These are phyloP conservation scores for Phlebiopsis flavidoalba DNA, from an alignment of 768 basidiomycete genomes.

Conservation along the genomic window DNA sequence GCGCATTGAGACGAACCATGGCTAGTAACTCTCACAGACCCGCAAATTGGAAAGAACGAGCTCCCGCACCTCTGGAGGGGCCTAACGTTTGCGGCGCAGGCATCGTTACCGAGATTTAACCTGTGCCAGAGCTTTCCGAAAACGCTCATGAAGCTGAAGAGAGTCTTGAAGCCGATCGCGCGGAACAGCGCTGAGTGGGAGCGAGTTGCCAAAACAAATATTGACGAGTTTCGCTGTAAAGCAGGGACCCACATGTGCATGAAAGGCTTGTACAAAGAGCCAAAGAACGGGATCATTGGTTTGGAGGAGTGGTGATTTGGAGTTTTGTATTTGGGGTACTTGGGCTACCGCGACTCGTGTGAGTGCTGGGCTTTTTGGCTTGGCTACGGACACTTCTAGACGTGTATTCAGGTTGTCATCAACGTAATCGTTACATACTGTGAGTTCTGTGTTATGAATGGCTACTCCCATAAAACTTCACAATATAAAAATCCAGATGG, in stretches of 20 bases:
- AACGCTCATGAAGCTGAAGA: conserved; percentile 66
- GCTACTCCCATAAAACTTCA: not conserved
- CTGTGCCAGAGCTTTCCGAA: conserved; percentile 63
- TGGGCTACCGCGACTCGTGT: conserved; percentile 85
- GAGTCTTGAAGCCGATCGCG: conserved; percentile 70
- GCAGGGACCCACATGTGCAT: conserved; percentile 52
- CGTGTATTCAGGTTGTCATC: conserved; percentile 59
- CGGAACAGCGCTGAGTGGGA: conserved; percentile 54
- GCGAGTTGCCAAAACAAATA: conserved; percentile 49
- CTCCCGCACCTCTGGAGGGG: conserved; percentile 49
- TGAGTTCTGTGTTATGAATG: conserved; percentile 20
- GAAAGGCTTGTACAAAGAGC: conserved; percentile 51
- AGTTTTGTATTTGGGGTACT: conserved; percentile 75
- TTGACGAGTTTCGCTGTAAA: conserved; percentile 57
- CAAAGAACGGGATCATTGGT: conserved; percentile 65
- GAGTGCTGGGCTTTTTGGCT: conserved; percentile 21
- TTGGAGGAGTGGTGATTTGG: conserved; percentile 98
- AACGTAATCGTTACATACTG: conserved; percentile 99
- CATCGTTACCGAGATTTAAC: conserved; percentile 63
- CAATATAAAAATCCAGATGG: conserved; percentile 49
- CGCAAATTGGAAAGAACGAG: conserved; percentile 64
- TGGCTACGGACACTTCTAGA: not conserved
- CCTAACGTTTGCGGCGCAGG: conserved; percentile 65
- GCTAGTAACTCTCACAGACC: conserved; percentile 34
- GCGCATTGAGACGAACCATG: not conserved